Evolutionary conservation across 805 yeast genomes (phyloP), one percentile per base, ranked within the genome.

Genomic region (Teunomyces stri): DNA sequence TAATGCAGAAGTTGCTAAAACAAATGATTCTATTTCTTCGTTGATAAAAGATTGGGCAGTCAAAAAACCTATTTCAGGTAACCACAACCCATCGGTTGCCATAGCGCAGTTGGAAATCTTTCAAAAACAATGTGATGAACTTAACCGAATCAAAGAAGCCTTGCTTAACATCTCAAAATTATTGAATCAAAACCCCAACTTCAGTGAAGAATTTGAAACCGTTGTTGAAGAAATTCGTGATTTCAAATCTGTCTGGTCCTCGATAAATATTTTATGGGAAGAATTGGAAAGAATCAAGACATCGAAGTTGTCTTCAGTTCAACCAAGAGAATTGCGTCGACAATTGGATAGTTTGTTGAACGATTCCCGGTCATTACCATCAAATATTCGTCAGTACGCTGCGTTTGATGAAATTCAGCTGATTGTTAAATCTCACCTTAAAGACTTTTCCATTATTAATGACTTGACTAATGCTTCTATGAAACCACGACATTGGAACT

Each of bases 401-500:
- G 90, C 91, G 0, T 84, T 84, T 60, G 84, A 79, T 51, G 75
- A 76, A 15, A 69, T 84, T n/a, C 82, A 81, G 51, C 60, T 59
- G 6, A 51, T 53, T 1, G 60, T 86, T 6, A 78, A 77, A 41
- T 60, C 61, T 1, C 55, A 74, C 39, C 53, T 78, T 11, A 66
- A 72, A 46, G 57, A 73, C 25, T 59, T 68, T 33, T 60, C 76
- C 1, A 35, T 73, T 5, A 31, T 85, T 1, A 51, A 61, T 2
- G 78, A 75, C 3, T 64, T 89, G 47, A 79, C 76, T 47, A 76
- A 82, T 3, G 85, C 76, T 0, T 75, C 81, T 0, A 62, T 91
- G 51, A 78, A 78, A 45, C 74, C 73, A 0, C 70, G 90, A 18
- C 97, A 91, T 57, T 82, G 96, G 90, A 66, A 66, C 13, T 51